Conservation (phyloP, 208 protist genomes). For the Trypanosoma avium region DNA sequence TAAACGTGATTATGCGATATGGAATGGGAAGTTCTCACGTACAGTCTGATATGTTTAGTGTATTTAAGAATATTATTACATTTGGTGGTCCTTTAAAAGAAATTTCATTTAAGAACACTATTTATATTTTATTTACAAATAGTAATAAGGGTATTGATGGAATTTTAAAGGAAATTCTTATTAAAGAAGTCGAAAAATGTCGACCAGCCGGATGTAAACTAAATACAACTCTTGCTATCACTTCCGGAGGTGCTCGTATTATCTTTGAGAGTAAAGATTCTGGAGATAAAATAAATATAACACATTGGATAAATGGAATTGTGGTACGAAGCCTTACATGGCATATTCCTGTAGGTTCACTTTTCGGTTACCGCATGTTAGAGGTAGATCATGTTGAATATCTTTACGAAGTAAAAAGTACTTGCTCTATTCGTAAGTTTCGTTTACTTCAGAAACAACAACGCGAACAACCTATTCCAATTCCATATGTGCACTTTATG, state of each 20-base stretch:
- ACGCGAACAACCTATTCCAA: constrained; percentile 45
- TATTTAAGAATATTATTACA: constrained; percentile 71
- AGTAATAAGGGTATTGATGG: constrained; percentile 79
- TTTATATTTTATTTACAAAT: constrained; percentile 65
- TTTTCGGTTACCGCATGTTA: constrained; percentile 44
- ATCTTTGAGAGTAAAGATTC: constrained; percentile 47
- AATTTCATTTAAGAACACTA: constrained; percentile 70
- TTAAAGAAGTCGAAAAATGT: constrained; percentile 66
- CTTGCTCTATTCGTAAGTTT: constrained; percentile 49
- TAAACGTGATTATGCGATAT: constrained; percentile 53
- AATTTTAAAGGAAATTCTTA: constrained; percentile 36
- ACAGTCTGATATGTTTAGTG: constrained; percentile 86
- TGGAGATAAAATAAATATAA: constrained; percentile 49
- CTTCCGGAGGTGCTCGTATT: constrained; percentile 42
- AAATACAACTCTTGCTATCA: constrained; percentile 34
- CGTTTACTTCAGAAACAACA: constrained; percentile 63
- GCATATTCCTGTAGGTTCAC: constrained; percentile 49
- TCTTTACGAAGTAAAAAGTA: constrained; percentile 71
- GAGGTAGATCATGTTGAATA: constrained; percentile 85
- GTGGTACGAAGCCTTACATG: constrained; percentile 76
- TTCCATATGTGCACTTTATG: constrained; percentile 71
- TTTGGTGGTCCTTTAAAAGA: constrained; percentile 50
- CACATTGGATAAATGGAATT: constrained; percentile 75
- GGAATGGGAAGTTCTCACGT: constrained; percentile 79
- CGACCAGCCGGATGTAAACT: constrained; percentile 53